A percentile compares a stretch with the other conserved stretches of the same genome.
Evolutionary conservation across 345 rosid species (phyloP).

Genomic region (Citrus hindsii): DNA sequence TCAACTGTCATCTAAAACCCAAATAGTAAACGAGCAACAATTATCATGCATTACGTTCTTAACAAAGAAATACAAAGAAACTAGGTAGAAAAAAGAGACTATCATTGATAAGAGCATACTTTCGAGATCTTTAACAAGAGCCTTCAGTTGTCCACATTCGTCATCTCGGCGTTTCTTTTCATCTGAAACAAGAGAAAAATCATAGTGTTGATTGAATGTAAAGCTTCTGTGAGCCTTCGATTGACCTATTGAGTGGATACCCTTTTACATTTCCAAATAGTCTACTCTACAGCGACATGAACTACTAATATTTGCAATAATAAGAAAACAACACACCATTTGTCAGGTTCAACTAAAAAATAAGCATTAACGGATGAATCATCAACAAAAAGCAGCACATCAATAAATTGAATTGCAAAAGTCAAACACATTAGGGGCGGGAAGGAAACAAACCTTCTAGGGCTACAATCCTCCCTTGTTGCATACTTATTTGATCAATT

Average conservation of each 20-base stretch:
- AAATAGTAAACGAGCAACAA: background rate
- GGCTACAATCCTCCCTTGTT: slow-evolving; percentile 65
- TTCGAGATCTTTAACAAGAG: slow-evolving; percentile 64
- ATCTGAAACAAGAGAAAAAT: slow-evolving; percentile 38
- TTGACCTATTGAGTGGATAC: background rate
- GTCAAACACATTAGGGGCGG: background rate
- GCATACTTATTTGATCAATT: slow-evolving; percentile 78
- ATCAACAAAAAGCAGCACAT: background rate
- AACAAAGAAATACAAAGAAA: background rate
- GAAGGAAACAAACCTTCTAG: slow-evolving; percentile 54
- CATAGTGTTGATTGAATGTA: slow-evolving; percentile 7
- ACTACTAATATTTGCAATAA: background rate
- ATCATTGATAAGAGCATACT: slow-evolving; percentile 39
- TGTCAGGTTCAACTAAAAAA: background rate
- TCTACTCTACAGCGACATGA: background rate
- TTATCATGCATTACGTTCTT: background rate
- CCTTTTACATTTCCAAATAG: background rate
- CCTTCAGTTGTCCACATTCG: slow-evolving; percentile 62
- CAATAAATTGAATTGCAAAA: background rate
- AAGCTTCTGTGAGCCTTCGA: background rate
- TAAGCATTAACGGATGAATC: background rate
- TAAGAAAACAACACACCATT: background rate
- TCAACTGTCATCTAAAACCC: background rate
- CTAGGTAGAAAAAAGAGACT: background rate
- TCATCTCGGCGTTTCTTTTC: slow-evolving; percentile 51